Base-by-base conservation (phyloP, 345 rosid species). In the Syzygium oleosum region DNA sequence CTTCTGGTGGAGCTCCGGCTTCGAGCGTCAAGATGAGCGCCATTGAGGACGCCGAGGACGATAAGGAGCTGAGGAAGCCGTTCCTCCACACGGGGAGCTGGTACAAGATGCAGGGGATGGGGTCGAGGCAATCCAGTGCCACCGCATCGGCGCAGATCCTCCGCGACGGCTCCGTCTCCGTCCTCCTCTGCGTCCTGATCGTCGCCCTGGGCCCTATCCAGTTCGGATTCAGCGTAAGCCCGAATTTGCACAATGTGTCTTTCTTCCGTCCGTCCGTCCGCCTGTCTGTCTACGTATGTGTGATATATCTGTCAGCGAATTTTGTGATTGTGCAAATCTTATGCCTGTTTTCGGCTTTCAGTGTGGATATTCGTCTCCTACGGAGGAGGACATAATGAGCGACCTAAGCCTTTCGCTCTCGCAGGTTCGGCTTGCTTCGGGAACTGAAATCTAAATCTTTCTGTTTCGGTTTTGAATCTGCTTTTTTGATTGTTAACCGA, bases 291-390 rank as follows among this genome's bases (percentile, higher is more conserved):
- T 17, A 19, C 6, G 2, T 53, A 21, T 21, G 58, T 21, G 23
- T 21, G 58, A 21, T 21, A 21, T 54, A 54, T 54, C 58, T 6
- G 21, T 17, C 7, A 8, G 84, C 25, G 46, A 21, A 73, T 73
- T 41, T 31, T 4, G 83, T 31, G 84, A 27, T 68, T 29, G n/a
- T 43, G 68, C 59, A 59, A 59, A 78, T 52, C 13, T 68, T 59
- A 31, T 34, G 13, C 29, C 41, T 12, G 52, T 17, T 52, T 19
- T 84, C 80, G 16, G 23, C 27, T 84, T 43, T 17, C 89, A 95
- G 98, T 92, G 91, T 68, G 98, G 96, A 84, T 95, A 94, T 87
- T 94, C 98, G 25, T 94, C 96, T 85, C 98, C 98, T 12, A 94
- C 96, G 29, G 94, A 95, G 89, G 79, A 88, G 38, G 87, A 88